Conservation (phyloP, 148 eudicot species). For the Camellia sinensis region DNA sequence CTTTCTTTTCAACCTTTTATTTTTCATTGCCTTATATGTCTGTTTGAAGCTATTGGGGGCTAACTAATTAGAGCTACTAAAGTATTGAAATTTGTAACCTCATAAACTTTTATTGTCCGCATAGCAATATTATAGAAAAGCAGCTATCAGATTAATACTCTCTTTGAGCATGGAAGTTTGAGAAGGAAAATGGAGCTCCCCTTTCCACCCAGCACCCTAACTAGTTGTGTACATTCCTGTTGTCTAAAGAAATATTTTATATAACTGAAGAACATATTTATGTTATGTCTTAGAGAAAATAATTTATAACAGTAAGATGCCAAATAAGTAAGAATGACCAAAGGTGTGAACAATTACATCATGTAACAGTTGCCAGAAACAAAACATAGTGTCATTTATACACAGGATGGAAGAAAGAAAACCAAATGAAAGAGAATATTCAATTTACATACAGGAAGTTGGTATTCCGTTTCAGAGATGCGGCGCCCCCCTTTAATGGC, state of each 20-base stretch:
- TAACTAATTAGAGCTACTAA: no score
- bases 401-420: constrained; percentile 4
- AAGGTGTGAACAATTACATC: not conserved
- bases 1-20: no score
- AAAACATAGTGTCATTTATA: not conserved
- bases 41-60: no score
- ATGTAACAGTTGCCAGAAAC: not conserved
- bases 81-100: no score
- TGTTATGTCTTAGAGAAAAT: no score
- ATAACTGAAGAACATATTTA: no score
- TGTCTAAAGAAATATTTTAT: no score
- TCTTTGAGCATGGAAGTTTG: not conserved
- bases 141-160: not conserved
- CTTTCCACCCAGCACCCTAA: no score
- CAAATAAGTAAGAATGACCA: not conserved
- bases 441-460: constrained; percentile 69
- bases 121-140: not conserved
- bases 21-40: no score
- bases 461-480: constrained; percentile 82
- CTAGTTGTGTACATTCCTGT: no score
- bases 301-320: not conserved
- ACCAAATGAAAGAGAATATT: not conserved
- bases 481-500: constrained; percentile 91
- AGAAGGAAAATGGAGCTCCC: no score
- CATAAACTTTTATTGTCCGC: no score